Conservation (phyloP, 2,329 filamentous ascomycete species). For the Trichoderma sp. region DNA sequence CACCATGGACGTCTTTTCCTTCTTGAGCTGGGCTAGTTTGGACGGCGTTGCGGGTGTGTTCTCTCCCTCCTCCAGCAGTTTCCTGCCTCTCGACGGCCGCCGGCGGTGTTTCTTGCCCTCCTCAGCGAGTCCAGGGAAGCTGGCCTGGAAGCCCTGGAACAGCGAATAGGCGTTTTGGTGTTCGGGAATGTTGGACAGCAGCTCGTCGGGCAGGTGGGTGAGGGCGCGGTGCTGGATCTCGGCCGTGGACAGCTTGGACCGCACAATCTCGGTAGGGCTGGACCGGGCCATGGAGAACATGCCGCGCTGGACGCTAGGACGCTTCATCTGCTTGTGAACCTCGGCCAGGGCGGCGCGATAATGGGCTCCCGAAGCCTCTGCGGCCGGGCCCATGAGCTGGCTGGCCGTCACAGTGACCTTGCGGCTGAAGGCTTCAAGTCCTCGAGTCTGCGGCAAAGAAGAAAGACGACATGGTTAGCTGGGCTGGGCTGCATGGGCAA, state of each 20-base stretch:
- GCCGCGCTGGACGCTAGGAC: constrained; percentile 79
- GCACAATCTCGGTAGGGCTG: constrained; percentile 88
- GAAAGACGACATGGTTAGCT: not conserved
- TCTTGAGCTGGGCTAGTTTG: constrained; percentile 69
- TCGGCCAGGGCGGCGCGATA: constrained; percentile 87
- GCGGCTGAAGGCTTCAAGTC: constrained; percentile 86
- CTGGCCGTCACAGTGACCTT: constrained; percentile 93
- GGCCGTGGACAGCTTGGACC: constrained; percentile 80
- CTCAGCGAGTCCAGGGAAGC: constrained; percentile 68
- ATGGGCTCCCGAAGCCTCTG: constrained; percentile 54
- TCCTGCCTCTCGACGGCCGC: constrained; percentile 70
- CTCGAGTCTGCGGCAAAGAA: constrained; percentile 62
- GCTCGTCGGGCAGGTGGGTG: constrained; percentile 82
- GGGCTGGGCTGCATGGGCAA: constrained; percentile 17
- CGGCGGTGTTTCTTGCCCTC: constrained; percentile 68
- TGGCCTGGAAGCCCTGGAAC: constrained; percentile 95
- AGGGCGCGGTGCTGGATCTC: constrained; percentile 95
- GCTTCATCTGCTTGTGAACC: constrained; percentile 82
- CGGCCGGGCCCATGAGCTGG: constrained; percentile 73
- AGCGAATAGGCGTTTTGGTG: constrained; percentile 83
- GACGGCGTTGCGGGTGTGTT: constrained; percentile 55
- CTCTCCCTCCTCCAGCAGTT: constrained; percentile 66
- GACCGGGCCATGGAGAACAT: constrained; percentile 90
- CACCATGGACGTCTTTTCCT: constrained; percentile 74
- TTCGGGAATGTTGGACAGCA: constrained; percentile 85